A percentile compares a stretch with the other conserved stretches of the same genome.
Evolutionary conservation across 1,284 basidiomycete species (phyloP).

Genomic region (Puccinia sorghi): DNA sequence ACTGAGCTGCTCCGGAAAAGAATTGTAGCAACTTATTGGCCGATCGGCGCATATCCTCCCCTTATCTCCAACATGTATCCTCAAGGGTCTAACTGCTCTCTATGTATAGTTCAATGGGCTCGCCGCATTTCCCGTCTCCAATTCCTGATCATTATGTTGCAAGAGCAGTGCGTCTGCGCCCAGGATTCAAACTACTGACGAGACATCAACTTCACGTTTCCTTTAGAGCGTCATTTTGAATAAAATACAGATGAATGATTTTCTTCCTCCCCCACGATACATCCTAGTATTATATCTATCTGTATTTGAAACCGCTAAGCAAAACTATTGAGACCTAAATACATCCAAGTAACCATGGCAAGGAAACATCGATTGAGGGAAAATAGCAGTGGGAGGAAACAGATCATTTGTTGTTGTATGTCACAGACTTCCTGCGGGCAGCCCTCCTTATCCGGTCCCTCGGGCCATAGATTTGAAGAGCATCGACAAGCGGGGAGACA

Average conservation of each 20-base stretch:
- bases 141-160: background rate
- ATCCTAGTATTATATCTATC: too few species aligned
- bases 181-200: constrained; percentile 5
- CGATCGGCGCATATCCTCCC: background rate
- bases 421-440: too few species aligned
- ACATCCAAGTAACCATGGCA: too few species aligned
- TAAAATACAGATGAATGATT: constrained; percentile 21
- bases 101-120: background rate
- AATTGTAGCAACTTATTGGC: constrained; percentile 1
- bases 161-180: constrained; percentile 15
- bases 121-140: background rate
- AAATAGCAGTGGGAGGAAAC: too few species aligned
- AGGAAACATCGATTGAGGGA: too few species aligned
- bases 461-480: too few species aligned
- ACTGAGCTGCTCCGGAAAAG: background rate
- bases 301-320: too few species aligned
- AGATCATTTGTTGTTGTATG: too few species aligned
- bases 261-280: background rate
- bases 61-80: constrained; percentile 9
- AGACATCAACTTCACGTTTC: constrained; percentile 7
- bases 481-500: too few species aligned
- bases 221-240: constrained; percentile 12
- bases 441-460: too few species aligned
- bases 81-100: background rate
- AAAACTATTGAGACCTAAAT: too few species aligned